Evolutionary conservation across 2,329 filamentous ascomycete species (phyloP).

Genomic region (Xylaria hypoxylon): DNA sequence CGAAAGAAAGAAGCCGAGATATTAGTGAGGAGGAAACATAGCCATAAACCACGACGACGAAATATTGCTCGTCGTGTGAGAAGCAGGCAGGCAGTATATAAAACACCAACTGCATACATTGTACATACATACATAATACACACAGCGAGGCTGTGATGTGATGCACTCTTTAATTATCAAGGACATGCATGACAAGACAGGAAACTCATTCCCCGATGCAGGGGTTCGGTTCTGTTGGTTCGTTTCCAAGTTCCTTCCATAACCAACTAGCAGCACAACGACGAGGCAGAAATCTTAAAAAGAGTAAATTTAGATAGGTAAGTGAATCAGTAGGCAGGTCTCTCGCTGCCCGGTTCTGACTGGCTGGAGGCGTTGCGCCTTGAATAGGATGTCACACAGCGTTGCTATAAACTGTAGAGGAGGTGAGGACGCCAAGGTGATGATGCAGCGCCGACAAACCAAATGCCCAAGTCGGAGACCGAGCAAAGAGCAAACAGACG

Average conservation of each 20-base stretch:
- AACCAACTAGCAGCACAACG: background rate
- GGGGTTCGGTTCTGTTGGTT: background rate
- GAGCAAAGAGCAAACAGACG: background rate
- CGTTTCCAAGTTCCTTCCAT: background rate
- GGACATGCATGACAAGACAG: background rate
- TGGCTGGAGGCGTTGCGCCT: background rate
- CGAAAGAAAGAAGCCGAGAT: background rate
- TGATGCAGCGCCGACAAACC: background rate
- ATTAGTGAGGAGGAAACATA: background rate
- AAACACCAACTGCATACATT: background rate
- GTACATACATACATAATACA: background rate
- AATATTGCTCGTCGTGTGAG: background rate
- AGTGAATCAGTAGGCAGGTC: background rate
- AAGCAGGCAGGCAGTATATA: constrained; percentile 19
- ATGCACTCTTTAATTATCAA: constrained; percentile 3
- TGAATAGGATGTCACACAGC: background rate
- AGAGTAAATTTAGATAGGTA: constrained; percentile 1
- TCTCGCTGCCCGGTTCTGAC: constrained; percentile 1
- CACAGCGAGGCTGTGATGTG: constrained; percentile 13
- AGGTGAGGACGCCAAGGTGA: background rate
- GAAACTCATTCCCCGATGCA: constrained; percentile 4
- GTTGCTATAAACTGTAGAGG: too few relatives aligned
- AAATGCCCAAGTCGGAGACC: background rate
- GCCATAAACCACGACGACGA: background rate
- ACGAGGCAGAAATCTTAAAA: constrained; percentile 5